Evolutionary conservation across 768 basidiomycete species (phyloP).

Genomic region (Lentinula lateritia): DNA sequence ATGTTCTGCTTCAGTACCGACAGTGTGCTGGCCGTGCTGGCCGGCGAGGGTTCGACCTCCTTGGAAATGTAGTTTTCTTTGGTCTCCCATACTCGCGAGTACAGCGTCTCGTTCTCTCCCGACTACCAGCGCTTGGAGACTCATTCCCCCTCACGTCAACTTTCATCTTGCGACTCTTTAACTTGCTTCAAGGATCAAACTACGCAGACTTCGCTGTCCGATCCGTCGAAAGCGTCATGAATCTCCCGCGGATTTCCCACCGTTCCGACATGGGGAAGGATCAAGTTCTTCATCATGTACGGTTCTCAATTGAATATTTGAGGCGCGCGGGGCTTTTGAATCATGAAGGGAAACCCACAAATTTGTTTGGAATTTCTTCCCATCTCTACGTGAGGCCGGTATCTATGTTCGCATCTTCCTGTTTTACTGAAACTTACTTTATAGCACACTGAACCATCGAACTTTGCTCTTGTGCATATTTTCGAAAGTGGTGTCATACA

Average conservation of each 20-base stretch:
- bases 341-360: constrained; percentile 48
- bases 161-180: constrained; percentile 58
- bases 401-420: background rate
- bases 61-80: constrained; percentile 71
- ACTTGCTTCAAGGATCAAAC: constrained; percentile 57
- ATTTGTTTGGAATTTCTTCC: constrained; percentile 47
- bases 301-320: constrained; percentile 70
- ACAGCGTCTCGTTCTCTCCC: constrained; percentile 59
- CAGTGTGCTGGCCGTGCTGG: constrained; percentile 74
- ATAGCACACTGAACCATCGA: constrained; percentile 62
- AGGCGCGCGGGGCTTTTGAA: constrained; percentile 52
- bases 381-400: constrained; percentile 41
- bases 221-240: constrained; percentile 46
- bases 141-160: constrained; percentile 67
- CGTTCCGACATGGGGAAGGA: constrained; percentile 46
- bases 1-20: constrained; percentile 41
- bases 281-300: constrained; percentile 59
- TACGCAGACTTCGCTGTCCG: constrained; percentile 41
- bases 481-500: constrained; percentile 57
- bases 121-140: constrained; percentile 54
- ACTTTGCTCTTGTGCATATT: constrained; percentile 57
- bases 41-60: constrained; percentile 62
- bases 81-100: constrained; percentile 60
- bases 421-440: background rate
- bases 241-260: constrained; percentile 56